Percentiles rank a stretch among this genome's conserved stretches.
These are phyloP conservation scores for Leishmania braziliensis DNA, from an alignment of 208 protist genomes.

Conservation along the genomic window DNA sequence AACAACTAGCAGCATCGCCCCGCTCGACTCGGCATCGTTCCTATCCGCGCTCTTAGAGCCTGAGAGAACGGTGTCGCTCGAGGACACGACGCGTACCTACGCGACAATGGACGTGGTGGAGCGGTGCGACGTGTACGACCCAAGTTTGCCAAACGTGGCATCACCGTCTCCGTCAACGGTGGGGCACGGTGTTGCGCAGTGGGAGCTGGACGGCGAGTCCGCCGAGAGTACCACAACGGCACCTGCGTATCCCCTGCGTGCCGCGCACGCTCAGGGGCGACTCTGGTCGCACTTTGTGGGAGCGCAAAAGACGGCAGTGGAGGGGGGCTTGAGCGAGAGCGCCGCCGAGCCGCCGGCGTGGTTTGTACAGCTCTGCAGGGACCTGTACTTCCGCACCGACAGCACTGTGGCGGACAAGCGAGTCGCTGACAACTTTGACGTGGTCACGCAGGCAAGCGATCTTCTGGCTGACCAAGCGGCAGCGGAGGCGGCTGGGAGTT, in stretches of 20 bases:
- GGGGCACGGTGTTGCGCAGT: neutral
- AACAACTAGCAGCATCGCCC: neutral
- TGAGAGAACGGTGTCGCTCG: conserved; percentile 55
- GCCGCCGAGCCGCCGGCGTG: conserved; percentile 57
- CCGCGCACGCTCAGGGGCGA: conserved; percentile 40
- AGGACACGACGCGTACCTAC: conserved; percentile 80
- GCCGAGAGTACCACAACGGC: neutral
- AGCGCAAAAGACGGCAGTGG: conserved; percentile 11
- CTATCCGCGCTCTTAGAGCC: conserved; percentile 68
- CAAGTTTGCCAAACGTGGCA: conserved; percentile 46
- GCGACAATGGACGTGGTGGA: conserved; percentile 82
- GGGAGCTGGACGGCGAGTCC: neutral
- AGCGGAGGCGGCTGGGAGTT: neutral
- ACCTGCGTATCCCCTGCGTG: conserved; percentile 33
- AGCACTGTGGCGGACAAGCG: conserved; percentile 13
- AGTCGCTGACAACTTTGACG: conserved; percentile 39
- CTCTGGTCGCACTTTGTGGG: conserved; percentile 58
- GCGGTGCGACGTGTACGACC: conserved; percentile 67
- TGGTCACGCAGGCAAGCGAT: conserved; percentile 36
- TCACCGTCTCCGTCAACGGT: neutral
- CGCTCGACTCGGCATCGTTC: conserved; percentile 34
- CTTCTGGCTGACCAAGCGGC: conserved; percentile 11
- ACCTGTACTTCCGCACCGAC: conserved; percentile 81
- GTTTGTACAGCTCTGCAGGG: conserved; percentile 81
- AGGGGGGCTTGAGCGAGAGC: conserved; percentile 10